Base-by-base conservation (phyloP, 257 asterid species). In the Solanum infundibuliforme region DNA sequence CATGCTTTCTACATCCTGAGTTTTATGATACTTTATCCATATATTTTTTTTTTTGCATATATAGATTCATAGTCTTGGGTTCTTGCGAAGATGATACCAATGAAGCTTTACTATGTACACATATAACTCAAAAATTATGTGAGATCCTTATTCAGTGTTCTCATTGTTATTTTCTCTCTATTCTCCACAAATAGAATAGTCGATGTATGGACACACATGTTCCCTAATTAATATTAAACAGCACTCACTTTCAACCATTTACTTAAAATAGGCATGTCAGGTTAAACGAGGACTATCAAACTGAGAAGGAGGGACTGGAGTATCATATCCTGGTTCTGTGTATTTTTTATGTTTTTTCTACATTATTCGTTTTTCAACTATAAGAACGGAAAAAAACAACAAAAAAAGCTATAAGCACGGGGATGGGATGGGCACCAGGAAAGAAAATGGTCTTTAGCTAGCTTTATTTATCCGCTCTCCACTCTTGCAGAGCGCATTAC, bases 401-500 rank as follows among this genome's bases (percentile, higher is more conserved):
- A 55, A 55, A 55, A 58, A 3, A 55, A 14, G 46, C 36, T 25
- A 14, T n/a, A 76, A 39, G 60, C 83, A 13, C 23, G 5, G 65
- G 35, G 65, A 79, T 79, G 25, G 38, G 13, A 25, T 76, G 58
- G 83, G 35, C 83, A 39, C 25, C 12, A 79, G n/a, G 65, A 8
- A 79, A 79, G 62, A 79, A 77, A 43, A 79, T 46, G 85, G 27
- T 79, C 62, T 41, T 43, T 43, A 2, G 38, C 85, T 9, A 79
- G 38, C 85, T 79, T 79, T 60, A 79, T 82, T 10, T 48, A 48
- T 18, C 85, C 4, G 2, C 36, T 48, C 20, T 48, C 69, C 21
- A 29, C 43, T 82, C 27, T 48, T 31, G 86, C 98, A 96, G 99
- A 95, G 92, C 94, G 55, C 99, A 96, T 89, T 95, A 96, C 90